Percentiles rank a stretch among this genome's conserved stretches.
phyloP scores from a whole-genome alignment of 306 rosid species.

The Mimosa bimucronata region DNA sequence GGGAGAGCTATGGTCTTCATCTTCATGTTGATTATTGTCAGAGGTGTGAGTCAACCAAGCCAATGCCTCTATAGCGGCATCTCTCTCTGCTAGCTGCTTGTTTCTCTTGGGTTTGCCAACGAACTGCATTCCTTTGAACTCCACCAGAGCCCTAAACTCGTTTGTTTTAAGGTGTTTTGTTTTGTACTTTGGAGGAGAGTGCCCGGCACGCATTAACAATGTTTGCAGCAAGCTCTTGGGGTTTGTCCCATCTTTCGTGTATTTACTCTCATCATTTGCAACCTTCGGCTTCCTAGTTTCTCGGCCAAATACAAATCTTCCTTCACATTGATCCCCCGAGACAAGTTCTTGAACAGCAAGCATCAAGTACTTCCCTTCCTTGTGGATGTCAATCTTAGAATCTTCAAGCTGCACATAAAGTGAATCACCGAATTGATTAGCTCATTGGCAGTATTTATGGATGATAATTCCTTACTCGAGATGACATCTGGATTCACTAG shows the following conservation, averaged over 20 bases:
- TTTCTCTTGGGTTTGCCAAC: slow-evolving; percentile 93
- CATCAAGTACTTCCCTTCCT: slow-evolving; percentile 88
- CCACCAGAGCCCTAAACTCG: slow-evolving; percentile 93
- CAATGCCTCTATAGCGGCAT: slow-evolving; percentile 93
- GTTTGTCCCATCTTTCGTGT: slow-evolving; percentile 88
- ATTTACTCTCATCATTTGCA: slow-evolving; percentile 55
- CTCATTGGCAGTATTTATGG: background rate
- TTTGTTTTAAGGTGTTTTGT: slow-evolving; percentile 93
- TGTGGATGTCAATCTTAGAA: slow-evolving; percentile 81
- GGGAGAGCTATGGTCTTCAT: slow-evolving; percentile 57
- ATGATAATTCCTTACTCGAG: background rate
- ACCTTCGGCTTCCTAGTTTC: slow-evolving; percentile 67
- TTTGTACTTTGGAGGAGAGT: slow-evolving; percentile 92
- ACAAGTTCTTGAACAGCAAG: slow-evolving; percentile 83
- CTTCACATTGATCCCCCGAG: slow-evolving; percentile 95
- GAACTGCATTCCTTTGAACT: slow-evolving; percentile 97
- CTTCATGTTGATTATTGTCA: slow-evolving; percentile 44
- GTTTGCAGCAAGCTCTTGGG: slow-evolving; percentile 94
- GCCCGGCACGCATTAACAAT: slow-evolving; percentile 93
- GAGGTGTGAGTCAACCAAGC: slow-evolving; percentile 99
- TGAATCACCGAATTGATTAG: background rate
- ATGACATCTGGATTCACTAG: too few relatives aligned
- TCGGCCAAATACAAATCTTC: slow-evolving; percentile 94
- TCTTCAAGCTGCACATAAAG: slow-evolving; percentile 72
- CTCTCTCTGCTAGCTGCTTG: slow-evolving; percentile 96